phyloP scores from a whole-genome alignment of 257 asterid species.

The Eustoma russellianum region DNA sequence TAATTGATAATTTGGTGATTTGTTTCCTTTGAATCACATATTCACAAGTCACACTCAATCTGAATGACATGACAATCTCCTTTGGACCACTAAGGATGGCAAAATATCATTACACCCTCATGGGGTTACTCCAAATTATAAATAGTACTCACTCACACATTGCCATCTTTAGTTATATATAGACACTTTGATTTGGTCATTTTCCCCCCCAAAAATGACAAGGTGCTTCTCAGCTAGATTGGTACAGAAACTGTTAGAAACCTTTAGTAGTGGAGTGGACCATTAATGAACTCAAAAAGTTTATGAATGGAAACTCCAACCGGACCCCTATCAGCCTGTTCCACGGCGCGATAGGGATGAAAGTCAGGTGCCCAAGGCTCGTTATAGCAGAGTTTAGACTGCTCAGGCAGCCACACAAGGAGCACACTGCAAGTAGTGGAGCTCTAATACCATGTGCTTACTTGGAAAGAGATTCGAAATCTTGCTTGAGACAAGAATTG shows the following conservation, averaged over 20 bases:
- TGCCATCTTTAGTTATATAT: conserved; percentile 3
- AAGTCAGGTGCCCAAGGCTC: no score
- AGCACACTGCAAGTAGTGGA: no score
- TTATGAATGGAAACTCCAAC: no score
- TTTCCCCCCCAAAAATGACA: conserved; percentile 1
- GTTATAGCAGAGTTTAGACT: no score
- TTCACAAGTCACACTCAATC: conserved; percentile 5
- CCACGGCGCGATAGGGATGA: no score
- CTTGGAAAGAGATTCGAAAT: no score
- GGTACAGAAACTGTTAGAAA: not conserved
- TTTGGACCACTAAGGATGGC: conserved; percentile 13
- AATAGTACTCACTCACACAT: not conserved
- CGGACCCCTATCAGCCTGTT: no score
- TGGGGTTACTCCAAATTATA: not conserved
- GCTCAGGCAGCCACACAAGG: no score
- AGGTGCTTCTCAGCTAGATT: not conserved
- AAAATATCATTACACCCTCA: not conserved
- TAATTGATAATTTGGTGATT: not conserved
- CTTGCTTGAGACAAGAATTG: no score
- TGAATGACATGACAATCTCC: conserved; percentile 5
- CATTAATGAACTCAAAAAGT: no score
- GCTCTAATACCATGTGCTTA: no score
- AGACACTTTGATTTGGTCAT: conserved; percentile 1
- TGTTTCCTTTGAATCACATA: not conserved
- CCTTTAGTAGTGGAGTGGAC: conserved; percentile 10